These are phyloP conservation scores for Fusarium humuli DNA, from an alignment of 2,329 filamentous ascomycete genomes.

Conservation along the genomic window DNA sequence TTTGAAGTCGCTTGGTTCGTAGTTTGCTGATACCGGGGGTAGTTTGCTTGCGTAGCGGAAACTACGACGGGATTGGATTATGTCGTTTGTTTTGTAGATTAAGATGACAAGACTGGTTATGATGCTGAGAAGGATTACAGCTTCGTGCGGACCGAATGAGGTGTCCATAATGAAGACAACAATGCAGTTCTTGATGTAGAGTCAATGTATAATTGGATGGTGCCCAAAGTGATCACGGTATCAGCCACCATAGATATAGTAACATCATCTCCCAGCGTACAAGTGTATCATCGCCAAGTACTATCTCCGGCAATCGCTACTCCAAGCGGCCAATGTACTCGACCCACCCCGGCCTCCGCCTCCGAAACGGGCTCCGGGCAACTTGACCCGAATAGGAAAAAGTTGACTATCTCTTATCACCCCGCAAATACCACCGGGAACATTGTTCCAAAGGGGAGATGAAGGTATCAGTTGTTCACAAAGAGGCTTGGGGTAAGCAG, in stretches of 20 bases:
- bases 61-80: constrained; percentile 14
- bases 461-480: not conserved
- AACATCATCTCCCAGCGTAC: not conserved
- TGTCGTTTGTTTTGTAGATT: constrained; percentile 25
- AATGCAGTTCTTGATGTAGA: not conserved
- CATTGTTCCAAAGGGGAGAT: constrained; percentile 37
- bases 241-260: constrained; percentile 22
- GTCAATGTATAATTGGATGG: not conserved
- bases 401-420: constrained; percentile 32
- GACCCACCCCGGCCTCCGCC: constrained; percentile 8
- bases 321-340: constrained; percentile 29
- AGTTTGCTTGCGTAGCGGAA: constrained; percentile 22
- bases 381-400: constrained; percentile 39
- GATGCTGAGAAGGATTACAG: constrained; percentile 24
- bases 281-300: not conserved
- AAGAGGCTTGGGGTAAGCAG: not conserved
- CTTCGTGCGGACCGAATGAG: constrained; percentile 18
- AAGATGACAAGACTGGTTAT: constrained; percentile 15
- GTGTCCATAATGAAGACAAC: constrained; percentile 2
- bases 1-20: constrained; percentile 58
- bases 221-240: constrained; percentile 4
- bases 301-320: constrained; percentile 22
- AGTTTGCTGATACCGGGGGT: constrained; percentile 21
- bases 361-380: constrained; percentile 17
- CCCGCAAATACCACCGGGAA: constrained; percentile 18